Evolutionary conservation across 116 monocot genomes (phyloP).

Genomic region (Zostera marina): DNA sequence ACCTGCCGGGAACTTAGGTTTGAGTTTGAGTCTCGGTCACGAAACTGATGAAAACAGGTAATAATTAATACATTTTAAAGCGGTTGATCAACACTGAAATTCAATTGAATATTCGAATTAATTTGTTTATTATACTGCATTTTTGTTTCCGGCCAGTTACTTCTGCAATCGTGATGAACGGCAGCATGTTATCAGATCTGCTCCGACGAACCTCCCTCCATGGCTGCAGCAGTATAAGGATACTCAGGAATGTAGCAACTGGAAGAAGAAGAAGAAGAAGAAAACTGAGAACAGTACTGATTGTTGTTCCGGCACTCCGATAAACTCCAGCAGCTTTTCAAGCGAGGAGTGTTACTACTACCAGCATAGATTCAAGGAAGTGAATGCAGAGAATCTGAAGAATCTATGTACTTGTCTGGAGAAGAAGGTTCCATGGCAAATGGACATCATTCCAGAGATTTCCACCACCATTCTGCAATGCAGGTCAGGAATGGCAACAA

Average conservation of each 20-base stretch:
- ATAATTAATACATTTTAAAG: too few relatives aligned
- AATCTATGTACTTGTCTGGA: slow-evolving; percentile 46
- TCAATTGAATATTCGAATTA: neutral
- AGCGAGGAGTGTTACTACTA: slow-evolving; percentile 17
- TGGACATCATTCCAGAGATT: slow-evolving; percentile 54
- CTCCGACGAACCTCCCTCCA: slow-evolving; percentile 46
- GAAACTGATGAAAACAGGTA: too few relatives aligned
- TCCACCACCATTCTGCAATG: slow-evolving; percentile 62
- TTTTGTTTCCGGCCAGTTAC: neutral
- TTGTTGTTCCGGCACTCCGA: too few relatives aligned
- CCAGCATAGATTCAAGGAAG: slow-evolving; percentile 54
- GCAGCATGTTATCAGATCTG: slow-evolving; percentile 11
- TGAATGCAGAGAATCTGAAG: slow-evolving; percentile 78
- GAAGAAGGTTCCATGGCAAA: slow-evolving; percentile 40
- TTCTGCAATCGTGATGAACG: neutral
- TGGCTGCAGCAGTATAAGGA: slow-evolving; percentile 63
- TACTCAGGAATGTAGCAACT: slow-evolving; percentile 22
- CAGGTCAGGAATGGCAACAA: slow-evolving; percentile 59
- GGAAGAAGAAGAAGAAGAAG: slow-evolving; percentile 2
- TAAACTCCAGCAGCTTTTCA: slow-evolving; percentile 16
- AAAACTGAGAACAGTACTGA: too few relatives aligned
- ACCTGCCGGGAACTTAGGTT: slow-evolving; percentile 42
- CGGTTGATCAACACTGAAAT: too few relatives aligned
- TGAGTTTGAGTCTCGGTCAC: slow-evolving; percentile 48
- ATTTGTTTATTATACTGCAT: neutral